These are phyloP conservation scores for Phoma herbarum DNA, from an alignment of 2,329 filamentous ascomycete species.

Conservation along the genomic window DNA sequence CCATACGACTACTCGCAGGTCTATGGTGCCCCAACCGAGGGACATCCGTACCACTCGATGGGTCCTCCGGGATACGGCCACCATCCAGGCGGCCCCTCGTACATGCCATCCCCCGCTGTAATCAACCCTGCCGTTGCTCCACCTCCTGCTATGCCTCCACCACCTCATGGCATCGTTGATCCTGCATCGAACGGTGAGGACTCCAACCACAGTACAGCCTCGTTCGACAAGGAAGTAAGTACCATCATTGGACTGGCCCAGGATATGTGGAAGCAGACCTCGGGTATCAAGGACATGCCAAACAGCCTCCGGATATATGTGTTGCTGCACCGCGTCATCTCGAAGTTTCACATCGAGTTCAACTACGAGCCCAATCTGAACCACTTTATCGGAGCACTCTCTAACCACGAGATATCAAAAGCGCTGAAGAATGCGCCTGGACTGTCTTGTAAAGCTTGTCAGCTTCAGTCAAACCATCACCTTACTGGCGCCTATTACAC, in stretches of 20 bases:
- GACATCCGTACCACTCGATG: slow-evolving; percentile 44
- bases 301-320: slow-evolving; percentile 69
- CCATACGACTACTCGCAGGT: slow-evolving; percentile 42
- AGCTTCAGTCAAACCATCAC: slow-evolving; percentile 39
- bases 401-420: slow-evolving; percentile 52
- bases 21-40: slow-evolving; percentile 42
- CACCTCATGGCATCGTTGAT: slow-evolving; percentile 31
- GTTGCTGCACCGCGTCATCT: slow-evolving; percentile 69
- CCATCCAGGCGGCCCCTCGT: slow-evolving; percentile 35
- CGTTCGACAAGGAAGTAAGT: slow-evolving; percentile 53
- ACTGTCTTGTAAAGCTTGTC: slow-evolving; percentile 56
- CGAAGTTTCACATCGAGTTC: slow-evolving; percentile 67
- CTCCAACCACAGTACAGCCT: slow-evolving; percentile 43
- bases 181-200: slow-evolving; percentile 27
- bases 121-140: slow-evolving; percentile 41
- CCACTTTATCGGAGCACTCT: slow-evolving; percentile 60
- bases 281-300: slow-evolving; percentile 67
- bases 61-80: slow-evolving; percentile 42
- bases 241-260: slow-evolving; percentile 60
- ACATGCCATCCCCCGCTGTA: slow-evolving; percentile 46
- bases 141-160: slow-evolving; percentile 33
- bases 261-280: slow-evolving; percentile 70
- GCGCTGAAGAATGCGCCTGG: slow-evolving; percentile 55
- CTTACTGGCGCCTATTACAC: slow-evolving; percentile 45
- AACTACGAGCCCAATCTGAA: slow-evolving; percentile 65